These are phyloP conservation scores for Dryas drummondii DNA, from an alignment of 306 rosid genomes.

Conservation along the genomic window DNA sequence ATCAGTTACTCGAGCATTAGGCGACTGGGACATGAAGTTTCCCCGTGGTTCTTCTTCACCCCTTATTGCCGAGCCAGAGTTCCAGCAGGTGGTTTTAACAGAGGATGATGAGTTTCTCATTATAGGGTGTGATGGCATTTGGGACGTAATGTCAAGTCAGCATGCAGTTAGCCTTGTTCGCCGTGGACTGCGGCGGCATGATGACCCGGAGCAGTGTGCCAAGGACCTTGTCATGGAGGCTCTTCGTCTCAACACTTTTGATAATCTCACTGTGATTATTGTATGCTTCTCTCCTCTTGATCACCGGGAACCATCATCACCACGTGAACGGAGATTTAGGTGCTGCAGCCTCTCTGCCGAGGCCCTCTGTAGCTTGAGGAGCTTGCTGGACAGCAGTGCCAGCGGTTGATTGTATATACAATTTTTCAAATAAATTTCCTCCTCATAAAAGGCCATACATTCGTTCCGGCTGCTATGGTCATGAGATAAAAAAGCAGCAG, in stretches of 20 bases:
- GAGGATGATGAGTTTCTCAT: constrained; percentile 96
- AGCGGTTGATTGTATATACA: constrained; percentile 38
- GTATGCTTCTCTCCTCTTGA: constrained; percentile 67
- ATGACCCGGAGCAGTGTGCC: constrained; percentile 75
- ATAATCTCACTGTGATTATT: constrained; percentile 81
- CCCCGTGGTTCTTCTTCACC: constrained; percentile 81
- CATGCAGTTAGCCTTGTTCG: constrained; percentile 80
- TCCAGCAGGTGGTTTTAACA: constrained; percentile 57
- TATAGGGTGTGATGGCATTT: constrained; percentile 94
- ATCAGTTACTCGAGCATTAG: constrained; percentile 85
- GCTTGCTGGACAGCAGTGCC: constrained; percentile 66
- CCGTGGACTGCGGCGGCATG: constrained; percentile 71
- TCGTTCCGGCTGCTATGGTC: constrained; percentile 59
- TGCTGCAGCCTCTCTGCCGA: constrained; percentile 87
- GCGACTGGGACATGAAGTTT: constrained; percentile 97
- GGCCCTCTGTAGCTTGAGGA: constrained; percentile 83
- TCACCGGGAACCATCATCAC: constrained; percentile 40
- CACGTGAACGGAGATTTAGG: constrained; percentile 57
- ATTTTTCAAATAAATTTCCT: constrained; percentile 28
- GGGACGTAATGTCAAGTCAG: constrained; percentile 95
- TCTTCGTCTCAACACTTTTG: constrained; percentile 68
- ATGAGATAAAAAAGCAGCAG: constrained; percentile 48
- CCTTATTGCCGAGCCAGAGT: constrained; percentile 90
- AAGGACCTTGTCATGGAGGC: constrained; percentile 88
- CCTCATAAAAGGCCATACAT: constrained; percentile 4